Base-by-base conservation (phyloP, 352 stramenopile genomes). In the Phytopythium boreale region DNA sequence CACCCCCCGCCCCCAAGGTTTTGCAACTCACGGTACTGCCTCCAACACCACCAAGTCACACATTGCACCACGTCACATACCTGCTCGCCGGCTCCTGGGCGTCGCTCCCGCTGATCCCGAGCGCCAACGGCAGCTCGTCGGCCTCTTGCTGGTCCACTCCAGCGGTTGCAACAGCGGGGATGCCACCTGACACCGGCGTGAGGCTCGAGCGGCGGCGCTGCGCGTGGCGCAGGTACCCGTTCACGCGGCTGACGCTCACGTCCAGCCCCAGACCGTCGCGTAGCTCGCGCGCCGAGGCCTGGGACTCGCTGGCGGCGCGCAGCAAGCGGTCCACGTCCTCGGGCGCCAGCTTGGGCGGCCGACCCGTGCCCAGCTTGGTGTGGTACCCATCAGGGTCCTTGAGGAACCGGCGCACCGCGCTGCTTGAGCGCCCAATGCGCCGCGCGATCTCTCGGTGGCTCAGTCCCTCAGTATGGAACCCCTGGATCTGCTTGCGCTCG, bases 301-400 rank as follows among this genome's bases (percentile, higher is more conserved):
- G 44, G 3, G 44, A 51, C 44, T 51, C 44, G 44, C 22, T 26
- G 19, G 44, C 44, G 44, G 44, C 19, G 19, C 44, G 44, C 44
- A 51, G 44, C 44, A 51, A 43, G 36, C 36, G 36, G 36, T 43
- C 11, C 10, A 43, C 36, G 11, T 43, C 36, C 36, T 43, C 36
- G 9, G 36, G 11, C 5, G 36, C 4, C 11, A 43, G 36, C 36
- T 43, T 43, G 36, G 36, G 36, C 36, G 36, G 36, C 12, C 36
- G 36, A 10, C 36, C 36, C 36, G 36, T 43, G 36, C 36, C 12
- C 36, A 43, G 36, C 36, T 43, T 43, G 10, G 56, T 51, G 37
- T 52, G 26, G 56, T 62, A 62, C 34, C 39, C 43, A 12, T 62
- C 56, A 4, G 36, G 56, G 56, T 62, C 56, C n/a, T 37, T 26